phyloP scores from a whole-genome alignment of 2,329 filamentous ascomycete species.

The Bimuria novae-zelandiae region DNA sequence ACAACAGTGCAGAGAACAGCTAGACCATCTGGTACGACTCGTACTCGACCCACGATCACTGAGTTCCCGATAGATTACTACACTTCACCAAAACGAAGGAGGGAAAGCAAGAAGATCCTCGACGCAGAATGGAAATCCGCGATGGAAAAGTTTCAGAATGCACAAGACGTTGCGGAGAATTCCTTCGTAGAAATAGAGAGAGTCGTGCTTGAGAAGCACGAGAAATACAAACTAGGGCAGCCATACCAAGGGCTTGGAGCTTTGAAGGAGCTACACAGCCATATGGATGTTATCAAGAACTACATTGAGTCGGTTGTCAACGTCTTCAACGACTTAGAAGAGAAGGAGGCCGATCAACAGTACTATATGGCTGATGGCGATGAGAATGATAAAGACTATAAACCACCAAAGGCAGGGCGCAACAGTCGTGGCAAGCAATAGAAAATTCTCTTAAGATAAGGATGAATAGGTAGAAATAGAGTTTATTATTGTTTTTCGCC shows the following conservation, averaged over 20 bases:
- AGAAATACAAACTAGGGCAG: constrained; percentile 1
- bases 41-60: background rate
- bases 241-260: background rate
- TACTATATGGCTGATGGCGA: background rate
- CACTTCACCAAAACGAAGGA: background rate
- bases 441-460: no score
- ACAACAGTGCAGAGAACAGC: background rate
- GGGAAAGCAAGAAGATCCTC: no score
- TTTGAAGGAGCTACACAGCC: background rate
- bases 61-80: background rate
- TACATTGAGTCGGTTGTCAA: background rate
- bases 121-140: no score
- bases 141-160: no score
- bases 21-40: background rate
- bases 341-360: background rate
- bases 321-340: background rate
- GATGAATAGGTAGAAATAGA: no score
- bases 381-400: constrained; percentile 1
- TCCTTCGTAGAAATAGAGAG: no score
- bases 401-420: background rate
- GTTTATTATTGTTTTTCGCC: no score
- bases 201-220: background rate
- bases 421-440: background rate
- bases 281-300: background rate
- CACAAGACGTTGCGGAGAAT: no score